These are phyloP conservation scores for Phytophthora lateralis DNA, from an alignment of 352 stramenopile genomes.

Conservation along the genomic window DNA sequence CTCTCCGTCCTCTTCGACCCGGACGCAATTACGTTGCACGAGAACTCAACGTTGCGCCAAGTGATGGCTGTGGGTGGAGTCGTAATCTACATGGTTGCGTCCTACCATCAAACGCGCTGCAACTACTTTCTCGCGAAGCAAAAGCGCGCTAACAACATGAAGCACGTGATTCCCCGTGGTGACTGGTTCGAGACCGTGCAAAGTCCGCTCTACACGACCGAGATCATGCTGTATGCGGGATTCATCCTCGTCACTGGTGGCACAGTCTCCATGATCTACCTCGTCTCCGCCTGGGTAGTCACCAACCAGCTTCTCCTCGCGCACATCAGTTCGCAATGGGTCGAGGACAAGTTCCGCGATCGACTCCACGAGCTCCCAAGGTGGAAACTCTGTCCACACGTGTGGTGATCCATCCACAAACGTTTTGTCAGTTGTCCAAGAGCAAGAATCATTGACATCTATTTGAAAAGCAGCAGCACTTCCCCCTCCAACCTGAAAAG, in stretches of 20 bases:
- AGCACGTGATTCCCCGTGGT: constrained; percentile 60
- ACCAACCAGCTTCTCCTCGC: constrained; percentile 70
- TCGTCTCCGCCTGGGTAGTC: constrained; percentile 61
- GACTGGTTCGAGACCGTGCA: constrained; percentile 73
- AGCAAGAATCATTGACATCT: constrained; percentile 7
- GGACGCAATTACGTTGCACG: constrained; percentile 21
- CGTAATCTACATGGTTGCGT: constrained; percentile 49
- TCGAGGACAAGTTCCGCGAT: constrained; percentile 64
- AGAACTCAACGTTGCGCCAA: constrained; percentile 25
- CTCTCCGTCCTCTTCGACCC: constrained; percentile 54
- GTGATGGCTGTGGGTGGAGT: constrained; percentile 30
- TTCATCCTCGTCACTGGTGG: constrained; percentile 53
- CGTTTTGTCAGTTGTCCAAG: too few species aligned
- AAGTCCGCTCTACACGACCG: constrained; percentile 66
- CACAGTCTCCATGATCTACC: constrained; percentile 45
- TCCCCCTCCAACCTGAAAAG: not conserved
- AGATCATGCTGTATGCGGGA: constrained; percentile 66
- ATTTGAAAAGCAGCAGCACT: constrained; percentile 1
- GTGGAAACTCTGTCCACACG: constrained; percentile 44
- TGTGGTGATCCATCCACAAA: constrained; percentile 23
- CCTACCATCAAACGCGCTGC: constrained; percentile 66
- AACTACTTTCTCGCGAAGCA: constrained; percentile 61
- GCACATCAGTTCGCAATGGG: constrained; percentile 57
- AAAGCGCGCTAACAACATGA: constrained; percentile 53
- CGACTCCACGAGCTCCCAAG: constrained; percentile 33